Evolutionary conservation across 1,284 basidiomycete species (phyloP), one percentile per base, ranked within the genome.

Genomic region (Cystobasidium slooffiae): DNA sequence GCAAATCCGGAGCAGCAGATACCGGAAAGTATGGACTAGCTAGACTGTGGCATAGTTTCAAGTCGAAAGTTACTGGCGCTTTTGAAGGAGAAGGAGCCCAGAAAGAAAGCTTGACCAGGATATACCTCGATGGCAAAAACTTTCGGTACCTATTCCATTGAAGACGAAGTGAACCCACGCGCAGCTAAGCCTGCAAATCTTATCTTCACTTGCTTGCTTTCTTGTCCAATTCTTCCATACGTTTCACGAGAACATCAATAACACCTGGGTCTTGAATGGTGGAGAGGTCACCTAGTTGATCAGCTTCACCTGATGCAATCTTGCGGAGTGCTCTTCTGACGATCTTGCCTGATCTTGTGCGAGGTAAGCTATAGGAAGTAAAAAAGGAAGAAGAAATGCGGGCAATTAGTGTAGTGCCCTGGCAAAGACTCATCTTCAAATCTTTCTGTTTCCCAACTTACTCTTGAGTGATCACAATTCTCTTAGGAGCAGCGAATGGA

Each of bases 271-370:
- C 59, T 16, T 59, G 51, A 66, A 97, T 86, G 12, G 94, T 94
- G 77, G 90, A 92, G 47, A 97, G 86, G 84, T 99, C 96, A 49
- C 84, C 84, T 55, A 99, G 88, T 83, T 94, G 91, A 83, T 98
- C 94, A 22, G 88, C 92, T 82, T 98, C 94, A 62, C 93, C 91
- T 3, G 92, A 90, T 58, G 93, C 91, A 81, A 98, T 92, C 88
- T 99, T 98, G 80, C 96, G 88, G 86, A 97, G 88, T 76, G 97
- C 91, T 68, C 96, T 88, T 72, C 94, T 88, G 90, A 97, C 94
- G 83, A 94, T 92, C 91, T 90, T 76, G 44, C 65, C 55, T n/a
- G 68, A 67, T 18, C 47, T 55, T 7, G 47, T 61, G 31, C 64
- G 58, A 61, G 62, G 55, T 41, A 31, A 53, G 24, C 16, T 52